These are phyloP conservation scores for Thalia dealbata DNA, from an alignment of 176 grass and related monocot species.

Conservation along the genomic window DNA sequence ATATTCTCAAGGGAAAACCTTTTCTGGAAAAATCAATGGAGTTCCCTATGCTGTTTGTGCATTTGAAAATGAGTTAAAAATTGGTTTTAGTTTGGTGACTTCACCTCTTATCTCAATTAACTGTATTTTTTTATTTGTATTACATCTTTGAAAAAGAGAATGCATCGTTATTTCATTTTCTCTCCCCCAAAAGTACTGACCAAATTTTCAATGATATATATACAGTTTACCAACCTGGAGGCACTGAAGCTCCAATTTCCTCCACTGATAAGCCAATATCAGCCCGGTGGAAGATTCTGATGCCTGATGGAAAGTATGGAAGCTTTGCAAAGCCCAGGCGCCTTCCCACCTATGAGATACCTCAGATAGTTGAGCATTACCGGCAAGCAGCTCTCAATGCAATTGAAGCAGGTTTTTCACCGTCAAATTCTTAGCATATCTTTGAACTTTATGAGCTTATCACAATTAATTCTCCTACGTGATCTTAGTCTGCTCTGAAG, in stretches of 20 bases:
- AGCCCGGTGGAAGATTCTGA: conserved; percentile 65
- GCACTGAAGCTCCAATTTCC: conserved; percentile 60
- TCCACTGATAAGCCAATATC: conserved; percentile 83
- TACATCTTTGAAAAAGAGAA: too few relatives aligned
- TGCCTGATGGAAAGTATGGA: conserved; percentile 76
- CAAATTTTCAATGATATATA: background rate
- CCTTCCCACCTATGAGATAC: conserved; percentile 46
- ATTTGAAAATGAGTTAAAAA: too few relatives aligned
- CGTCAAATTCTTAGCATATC: too few relatives aligned
- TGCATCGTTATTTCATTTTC: background rate
- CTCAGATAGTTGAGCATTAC: conserved; percentile 69
- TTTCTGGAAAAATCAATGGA: too few relatives aligned
- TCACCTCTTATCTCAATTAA: too few relatives aligned
- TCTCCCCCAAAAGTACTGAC: background rate
- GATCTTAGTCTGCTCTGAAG: too few relatives aligned
- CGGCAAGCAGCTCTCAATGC: conserved; percentile 58
- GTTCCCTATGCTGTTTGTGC: too few relatives aligned
- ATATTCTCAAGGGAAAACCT: too few relatives aligned
- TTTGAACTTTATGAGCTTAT: too few relatives aligned
- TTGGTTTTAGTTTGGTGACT: too few relatives aligned
- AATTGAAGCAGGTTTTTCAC: conserved; percentile 63
- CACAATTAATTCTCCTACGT: too few relatives aligned
- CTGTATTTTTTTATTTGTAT: too few relatives aligned
- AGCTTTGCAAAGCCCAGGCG: conserved; percentile 47
- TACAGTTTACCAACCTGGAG: conserved; percentile 71